A percentile compares a stretch with the other conserved stretches of the same genome.
Evolutionary conservation across 2,329 filamentous ascomycete species (phyloP).

Genomic region (Xylariaceae sp.): DNA sequence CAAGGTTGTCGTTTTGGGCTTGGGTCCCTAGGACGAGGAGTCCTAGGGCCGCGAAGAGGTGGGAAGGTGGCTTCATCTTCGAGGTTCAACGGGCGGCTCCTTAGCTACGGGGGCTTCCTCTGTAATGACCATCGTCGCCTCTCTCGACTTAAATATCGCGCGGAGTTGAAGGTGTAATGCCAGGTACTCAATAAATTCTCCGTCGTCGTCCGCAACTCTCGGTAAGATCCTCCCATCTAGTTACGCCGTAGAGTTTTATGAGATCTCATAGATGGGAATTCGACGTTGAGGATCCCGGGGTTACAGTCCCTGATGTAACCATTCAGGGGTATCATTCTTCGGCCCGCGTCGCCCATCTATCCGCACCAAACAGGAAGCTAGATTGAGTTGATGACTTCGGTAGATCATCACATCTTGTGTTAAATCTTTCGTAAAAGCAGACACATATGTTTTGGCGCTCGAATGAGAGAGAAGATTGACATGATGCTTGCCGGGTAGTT

Average conservation of each 20-base stretch:
- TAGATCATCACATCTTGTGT: not conserved
- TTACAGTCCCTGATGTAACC: slow-evolving; percentile 12
- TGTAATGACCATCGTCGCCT: not conserved
- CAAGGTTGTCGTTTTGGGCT: slow-evolving; percentile 34
- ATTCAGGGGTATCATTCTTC: not conserved
- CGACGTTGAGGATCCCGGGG: slow-evolving; percentile 1
- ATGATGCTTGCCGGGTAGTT: too few relatives aligned
- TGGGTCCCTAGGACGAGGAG: slow-evolving; percentile 15
- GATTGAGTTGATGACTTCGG: not conserved
- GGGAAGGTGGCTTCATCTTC: too few relatives aligned
- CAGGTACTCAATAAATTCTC: not conserved
- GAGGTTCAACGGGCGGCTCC: too few relatives aligned
- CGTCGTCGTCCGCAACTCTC: slow-evolving; percentile 4
- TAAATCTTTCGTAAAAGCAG: not conserved
- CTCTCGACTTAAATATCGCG: slow-evolving; percentile 6
- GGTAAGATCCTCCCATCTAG: slow-evolving; percentile 10
- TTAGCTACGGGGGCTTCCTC: too few relatives aligned
- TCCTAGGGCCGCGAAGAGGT: slow-evolving; percentile 13
- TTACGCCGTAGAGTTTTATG: not conserved
- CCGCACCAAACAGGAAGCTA: slow-evolving; percentile 3
- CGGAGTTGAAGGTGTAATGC: not conserved
- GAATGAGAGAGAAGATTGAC: not conserved
- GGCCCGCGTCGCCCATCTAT: not conserved
- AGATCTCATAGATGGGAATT: slow-evolving; percentile 21
- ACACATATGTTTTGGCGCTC: not conserved